These are phyloP conservation scores for Pseudopyricularia cyperi DNA, from an alignment of 2,329 filamentous ascomycete genomes.

Conservation along the genomic window DNA sequence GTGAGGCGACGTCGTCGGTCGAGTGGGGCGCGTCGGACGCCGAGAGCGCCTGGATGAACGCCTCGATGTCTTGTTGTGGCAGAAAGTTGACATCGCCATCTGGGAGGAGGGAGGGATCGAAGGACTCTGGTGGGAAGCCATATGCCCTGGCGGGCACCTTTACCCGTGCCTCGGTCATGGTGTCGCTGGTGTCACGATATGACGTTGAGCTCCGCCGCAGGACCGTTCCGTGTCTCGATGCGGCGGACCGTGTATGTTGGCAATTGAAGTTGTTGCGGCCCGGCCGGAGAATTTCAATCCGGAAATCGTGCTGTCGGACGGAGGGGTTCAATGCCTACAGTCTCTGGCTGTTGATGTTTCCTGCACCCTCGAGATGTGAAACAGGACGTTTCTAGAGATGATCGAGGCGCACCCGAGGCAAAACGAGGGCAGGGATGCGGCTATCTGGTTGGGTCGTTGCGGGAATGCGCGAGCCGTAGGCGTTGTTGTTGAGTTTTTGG, in stretches of 20 bases:
- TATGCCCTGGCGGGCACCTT: conserved; percentile 24
- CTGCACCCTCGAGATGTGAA: not conserved
- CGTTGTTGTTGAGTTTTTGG: too few species aligned
- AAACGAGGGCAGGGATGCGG: too few species aligned
- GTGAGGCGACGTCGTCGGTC: conserved; percentile 36
- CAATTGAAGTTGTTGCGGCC: not conserved
- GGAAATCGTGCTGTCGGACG: not conserved
- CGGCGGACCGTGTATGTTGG: not conserved
- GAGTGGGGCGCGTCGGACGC: conserved; percentile 64
- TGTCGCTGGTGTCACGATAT: not conserved
- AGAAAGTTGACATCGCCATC: conserved; percentile 72
- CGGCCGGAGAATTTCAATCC: not conserved
- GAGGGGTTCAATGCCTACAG: not conserved
- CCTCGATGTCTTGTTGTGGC: conserved; percentile 54
- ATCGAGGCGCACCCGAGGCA: not conserved
- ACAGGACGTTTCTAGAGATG: not conserved
- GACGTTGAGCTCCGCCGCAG: conserved; percentile 2
- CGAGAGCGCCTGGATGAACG: conserved; percentile 71
- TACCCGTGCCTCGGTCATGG: conserved; percentile 8
- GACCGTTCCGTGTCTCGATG: not conserved
- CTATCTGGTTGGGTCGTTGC: too few species aligned
- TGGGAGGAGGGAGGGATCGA: conserved; percentile 59
- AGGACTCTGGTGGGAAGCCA: conserved; percentile 49
- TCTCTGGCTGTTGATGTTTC: not conserved
- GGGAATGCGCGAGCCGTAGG: too few species aligned